Base-by-base conservation (phyloP, 169 alveolate species). In the Plasmodium blacklocki region DNA sequence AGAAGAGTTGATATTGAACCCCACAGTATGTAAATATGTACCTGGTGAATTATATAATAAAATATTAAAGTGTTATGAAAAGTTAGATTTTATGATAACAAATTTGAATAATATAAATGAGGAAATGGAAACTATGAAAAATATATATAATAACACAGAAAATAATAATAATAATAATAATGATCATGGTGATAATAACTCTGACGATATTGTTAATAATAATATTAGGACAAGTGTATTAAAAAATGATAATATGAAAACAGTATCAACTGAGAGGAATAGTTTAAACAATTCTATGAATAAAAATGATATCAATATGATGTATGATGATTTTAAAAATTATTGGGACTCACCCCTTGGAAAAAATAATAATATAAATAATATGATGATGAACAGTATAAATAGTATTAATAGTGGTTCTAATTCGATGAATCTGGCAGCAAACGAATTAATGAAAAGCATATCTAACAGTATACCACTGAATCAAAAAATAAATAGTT, bases 21-120 rank as follows among this genome's bases (percentile, higher is more conserved):
- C 68, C 1, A 54, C 39, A 15, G 54, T 83, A 1, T 83, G 91
- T 29, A 83, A 83, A 45, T 67, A 67, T 45, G 32, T 83, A 4
- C 74, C 80, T 0, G 15, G 73, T 14, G 85, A 70, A 5, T 47
- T 83, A 8, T 83, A 83, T 49, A 83, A 83, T 60, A 83, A 68
- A 68, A 83, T 83, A 7, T 49, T 83, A 50, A 58, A 72, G 50
- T 83, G 91, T 15, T 83, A 83, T 83, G 91, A 83, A 23, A 43
- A 63, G n/a, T 63, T 83, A n/a, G 80, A 83, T 49, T 14, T 15
- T 21, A 58, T 83, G 62, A 11, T 83, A 29, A 8, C 73, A 2
- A 62, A 63, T 43, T 52, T 80, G 63, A 54, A 19, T 50, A 56
- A 60, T 2, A 32, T n/a, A 1, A 56, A 45, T 18, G 80, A 43